Base-by-base conservation (phyloP, 345 rosid species). In the Acer negundo region DNA sequence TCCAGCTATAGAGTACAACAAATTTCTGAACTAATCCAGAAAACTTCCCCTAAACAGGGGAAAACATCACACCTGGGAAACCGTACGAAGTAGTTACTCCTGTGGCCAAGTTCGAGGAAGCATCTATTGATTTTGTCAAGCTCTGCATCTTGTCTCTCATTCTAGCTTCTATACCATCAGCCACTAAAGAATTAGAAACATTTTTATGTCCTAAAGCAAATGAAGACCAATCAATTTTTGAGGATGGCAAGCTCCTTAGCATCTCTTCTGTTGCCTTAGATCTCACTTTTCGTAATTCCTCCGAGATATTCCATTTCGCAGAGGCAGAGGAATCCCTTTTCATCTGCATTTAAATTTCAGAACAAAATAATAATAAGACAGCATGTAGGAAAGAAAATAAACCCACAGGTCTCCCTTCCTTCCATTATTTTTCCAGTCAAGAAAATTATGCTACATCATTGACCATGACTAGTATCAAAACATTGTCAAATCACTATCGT, bases 211-310 rank as follows among this genome's bases (percentile, higher is more conserved):
- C 89, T 42, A 86, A 77, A 70, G 86, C 77, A 75, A 83, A 78
- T 38, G 78, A 79, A 77, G 96, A 81, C 86, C 86, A 82, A 72
- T 88, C 86, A 49, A 73, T 74, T 80, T 82, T 85, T 76, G 88
- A 77, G 53, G 90, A 81, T 3, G 88, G 78, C 20, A 71, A 82
- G 12, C 76, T 82, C 84, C 83, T 91, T 73, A 92, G 84, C 97
- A 94, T 83, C 77, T 91, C 92, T 76, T 95, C 94, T 28, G 97
- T 92, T 82, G 99, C 98, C 78, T 82, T 91, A 58, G 93, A 92
- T 84, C 95, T 91, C 82, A 94, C 94, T 90, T 88, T 90, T 40
- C 97, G 90, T 75, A 95, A 78, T 84, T 94, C 98, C 79, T 95
- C 99, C 16, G 80, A 84, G 82, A 95, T 90, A 84, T 87, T 94